Percentiles rank a stretch among this genome's conserved stretches.
Conservation (phyloP, 805 yeast genomes). For the Wickerhamiella domercqiae region DNA sequence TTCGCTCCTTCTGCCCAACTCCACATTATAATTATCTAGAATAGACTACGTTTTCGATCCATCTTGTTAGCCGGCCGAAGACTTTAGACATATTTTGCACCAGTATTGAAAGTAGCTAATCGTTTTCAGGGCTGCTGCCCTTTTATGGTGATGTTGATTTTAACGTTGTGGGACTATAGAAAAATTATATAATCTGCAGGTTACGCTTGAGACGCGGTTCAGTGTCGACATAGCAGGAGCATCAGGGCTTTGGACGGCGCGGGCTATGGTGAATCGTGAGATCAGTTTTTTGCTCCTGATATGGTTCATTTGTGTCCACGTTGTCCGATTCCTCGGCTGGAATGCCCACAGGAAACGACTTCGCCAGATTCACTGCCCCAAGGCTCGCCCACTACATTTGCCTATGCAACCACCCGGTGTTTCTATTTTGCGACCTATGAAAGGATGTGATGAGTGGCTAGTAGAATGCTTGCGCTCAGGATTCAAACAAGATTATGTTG, state of each 20-base stretch:
- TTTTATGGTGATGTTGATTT: no score
- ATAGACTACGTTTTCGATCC: no score
- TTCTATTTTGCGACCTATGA: conserved; percentile 65
- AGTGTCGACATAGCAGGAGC: no score
- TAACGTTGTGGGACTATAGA: no score
- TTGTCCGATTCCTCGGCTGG: conserved; percentile 6
- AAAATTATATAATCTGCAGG: no score
- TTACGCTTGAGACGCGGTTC: no score
- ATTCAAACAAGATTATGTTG: conserved; percentile 47
- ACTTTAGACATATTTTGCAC: no score
- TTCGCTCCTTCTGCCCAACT: conserved; percentile 5
- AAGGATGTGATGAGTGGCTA: conserved; percentile 68
- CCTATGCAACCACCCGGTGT: conserved; percentile 38
- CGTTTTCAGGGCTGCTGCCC: no score
- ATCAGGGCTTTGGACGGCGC: no score
- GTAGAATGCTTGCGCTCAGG: conserved; percentile 51
- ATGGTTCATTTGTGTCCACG: conserved; percentile 8
- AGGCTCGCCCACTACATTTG: not conserved
- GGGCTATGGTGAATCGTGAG: not conserved
- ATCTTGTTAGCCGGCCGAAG: no score
- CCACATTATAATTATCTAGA: no score
- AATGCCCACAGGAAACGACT: conserved; percentile 3
- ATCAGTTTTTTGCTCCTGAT: not conserved
- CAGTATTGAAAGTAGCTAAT: no score
- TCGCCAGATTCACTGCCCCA: not conserved